A percentile compares a stretch with the other conserved stretches of the same genome.
These are phyloP conservation scores for Phalaenopsis aphrodite DNA, from an alignment of 106 monocot genomes.

Conservation along the genomic window DNA sequence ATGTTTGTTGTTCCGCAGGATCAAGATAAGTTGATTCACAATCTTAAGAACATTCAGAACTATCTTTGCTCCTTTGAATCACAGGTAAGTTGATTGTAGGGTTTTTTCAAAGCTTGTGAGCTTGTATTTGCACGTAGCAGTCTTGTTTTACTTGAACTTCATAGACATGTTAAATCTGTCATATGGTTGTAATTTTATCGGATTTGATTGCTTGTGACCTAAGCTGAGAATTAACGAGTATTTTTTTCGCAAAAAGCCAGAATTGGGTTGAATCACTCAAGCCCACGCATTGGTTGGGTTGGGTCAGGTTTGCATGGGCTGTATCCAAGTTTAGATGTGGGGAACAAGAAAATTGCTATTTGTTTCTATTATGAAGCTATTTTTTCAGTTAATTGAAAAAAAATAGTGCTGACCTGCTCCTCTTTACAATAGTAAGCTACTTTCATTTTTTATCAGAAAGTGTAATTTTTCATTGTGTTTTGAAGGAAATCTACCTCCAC, in stretches of 20 bases:
- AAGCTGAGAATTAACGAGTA: neutral
- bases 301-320: neutral
- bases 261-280: neutral
- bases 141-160: neutral
- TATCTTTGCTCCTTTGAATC: constrained; percentile 97
- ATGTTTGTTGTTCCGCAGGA: constrained; percentile 33
- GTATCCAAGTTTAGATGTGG: neutral
- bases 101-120: neutral
- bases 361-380: neutral
- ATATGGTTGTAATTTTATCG: neutral
- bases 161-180: neutral
- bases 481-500: neutral
- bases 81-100: constrained; percentile 37
- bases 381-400: neutral
- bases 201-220: neutral
- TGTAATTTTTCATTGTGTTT: neutral
- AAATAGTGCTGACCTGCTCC: neutral
- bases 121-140: neutral
- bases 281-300: neutral
- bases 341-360: neutral
- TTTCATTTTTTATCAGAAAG: neutral
- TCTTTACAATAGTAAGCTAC: neutral
- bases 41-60: constrained; percentile 93
- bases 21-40: constrained; percentile 74
- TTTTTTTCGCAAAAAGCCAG: neutral